Evolutionary conservation across 768 basidiomycete genomes (phyloP).

Genomic region (Xerocomus brunneocitrinus): DNA sequence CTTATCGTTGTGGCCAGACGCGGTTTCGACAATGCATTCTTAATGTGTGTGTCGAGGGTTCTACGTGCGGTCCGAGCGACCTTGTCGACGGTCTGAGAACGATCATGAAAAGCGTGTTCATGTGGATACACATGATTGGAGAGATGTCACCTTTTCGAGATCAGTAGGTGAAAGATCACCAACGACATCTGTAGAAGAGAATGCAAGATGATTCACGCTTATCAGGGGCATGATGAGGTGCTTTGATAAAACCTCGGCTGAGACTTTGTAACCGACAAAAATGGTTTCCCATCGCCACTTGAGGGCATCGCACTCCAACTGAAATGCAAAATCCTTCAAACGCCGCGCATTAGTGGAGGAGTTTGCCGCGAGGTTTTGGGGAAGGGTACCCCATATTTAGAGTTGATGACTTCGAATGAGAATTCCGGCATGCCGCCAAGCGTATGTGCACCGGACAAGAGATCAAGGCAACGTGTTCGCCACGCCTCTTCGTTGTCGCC

Average conservation of each 20-base stretch:
- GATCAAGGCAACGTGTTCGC: constrained; percentile 50
- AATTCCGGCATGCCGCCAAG: constrained; percentile 55
- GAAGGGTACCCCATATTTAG: constrained; percentile 51
- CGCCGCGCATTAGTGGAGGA: constrained; percentile 12
- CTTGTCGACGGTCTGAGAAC: constrained; percentile 59
- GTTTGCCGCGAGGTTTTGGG: background rate
- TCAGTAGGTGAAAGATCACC: constrained; percentile 52
- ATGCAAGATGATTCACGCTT: constrained; percentile 63
- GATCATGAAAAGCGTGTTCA: constrained; percentile 2
- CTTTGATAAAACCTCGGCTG: constrained; percentile 71
- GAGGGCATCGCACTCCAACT: constrained; percentile 54
- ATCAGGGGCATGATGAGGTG: constrained; percentile 77
- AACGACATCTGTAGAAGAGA: constrained; percentile 56
- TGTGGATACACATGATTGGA: constrained; percentile 4
- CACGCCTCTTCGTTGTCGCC: constrained; percentile 56
- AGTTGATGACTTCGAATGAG: constrained; percentile 55
- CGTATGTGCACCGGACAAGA: constrained; percentile 56
- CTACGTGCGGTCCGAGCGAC: constrained; percentile 65
- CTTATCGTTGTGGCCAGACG: constrained; percentile 61
- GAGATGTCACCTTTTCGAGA: constrained; percentile 55
- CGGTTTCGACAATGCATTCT: constrained; percentile 65
- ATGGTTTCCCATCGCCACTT: constrained; percentile 80
- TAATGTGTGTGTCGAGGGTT: constrained; percentile 65
- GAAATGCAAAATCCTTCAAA: constrained; percentile 61
- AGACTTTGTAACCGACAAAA: constrained; percentile 55